Evolutionary conservation across 1,139 yeast species (phyloP).

Genomic region (Pneumocystis jirovecii): DNA sequence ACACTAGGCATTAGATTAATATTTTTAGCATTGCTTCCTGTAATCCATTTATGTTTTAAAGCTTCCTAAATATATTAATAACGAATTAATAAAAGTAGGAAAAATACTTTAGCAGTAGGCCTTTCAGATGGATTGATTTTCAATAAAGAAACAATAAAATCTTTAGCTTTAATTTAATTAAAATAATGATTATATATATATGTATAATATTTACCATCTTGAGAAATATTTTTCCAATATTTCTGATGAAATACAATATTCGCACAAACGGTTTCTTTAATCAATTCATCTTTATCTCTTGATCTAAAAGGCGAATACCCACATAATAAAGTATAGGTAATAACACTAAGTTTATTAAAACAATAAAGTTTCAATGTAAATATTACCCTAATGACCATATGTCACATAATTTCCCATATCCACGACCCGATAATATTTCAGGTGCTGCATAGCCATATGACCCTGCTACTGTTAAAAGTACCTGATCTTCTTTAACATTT

Average conservation of each 20-base stretch:
- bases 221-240: slow-evolving; percentile 70
- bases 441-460: slow-evolving; percentile 93
- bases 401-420: slow-evolving; percentile 88
- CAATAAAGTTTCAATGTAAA: not conserved
- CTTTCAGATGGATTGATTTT: slow-evolving; percentile 50
- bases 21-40: slow-evolving; percentile 29
- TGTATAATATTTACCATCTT: slow-evolving; percentile 23
- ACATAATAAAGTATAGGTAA: slow-evolving; percentile 74
- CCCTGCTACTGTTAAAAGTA: slow-evolving; percentile 68
- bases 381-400: slow-evolving; percentile 58
- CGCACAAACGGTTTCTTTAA: slow-evolving; percentile 10
- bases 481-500: slow-evolving; percentile 41
- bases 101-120: slow-evolving; percentile 40
- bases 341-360: slow-evolving; percentile 34
- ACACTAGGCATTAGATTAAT: slow-evolving; percentile 56
- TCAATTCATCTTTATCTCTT: slow-evolving; percentile 53
- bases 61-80: slow-evolving; percentile 24
- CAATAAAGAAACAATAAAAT: slow-evolving; percentile 53
- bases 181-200: not conserved
- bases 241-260: slow-evolving; percentile 54
- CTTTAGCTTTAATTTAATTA: slow-evolving; percentile 34
- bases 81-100: not conserved
- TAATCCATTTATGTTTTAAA: slow-evolving; percentile 57
- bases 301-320: slow-evolving; percentile 89
- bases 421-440: slow-evolving; percentile 58